Evolutionary conservation across 2,329 filamentous ascomycete genomes (phyloP).

Genomic region (Westerdykella sp.): DNA sequence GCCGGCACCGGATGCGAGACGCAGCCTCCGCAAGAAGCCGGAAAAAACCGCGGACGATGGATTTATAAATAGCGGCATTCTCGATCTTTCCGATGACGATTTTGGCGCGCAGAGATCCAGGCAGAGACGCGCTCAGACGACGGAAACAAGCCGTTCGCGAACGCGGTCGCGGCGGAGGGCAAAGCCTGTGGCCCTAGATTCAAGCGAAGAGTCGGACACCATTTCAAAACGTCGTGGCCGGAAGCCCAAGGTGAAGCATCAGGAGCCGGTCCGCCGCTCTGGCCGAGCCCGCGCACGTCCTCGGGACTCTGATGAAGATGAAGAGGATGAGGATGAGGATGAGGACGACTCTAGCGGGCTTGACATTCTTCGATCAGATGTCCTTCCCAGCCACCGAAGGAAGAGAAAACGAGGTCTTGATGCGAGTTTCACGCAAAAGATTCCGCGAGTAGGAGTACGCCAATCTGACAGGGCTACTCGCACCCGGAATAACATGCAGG

Average conservation of each 20-base stretch:
- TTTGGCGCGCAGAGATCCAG: slow-evolving; percentile 11
- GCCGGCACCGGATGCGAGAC: slow-evolving; percentile 7
- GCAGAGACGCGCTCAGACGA: slow-evolving; percentile 9
- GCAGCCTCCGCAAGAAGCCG: slow-evolving; percentile 13
- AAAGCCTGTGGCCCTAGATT: slow-evolving; percentile 10
- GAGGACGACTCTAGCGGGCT: slow-evolving; percentile 21
- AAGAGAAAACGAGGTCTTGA: slow-evolving; percentile 33
- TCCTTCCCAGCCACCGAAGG: slow-evolving; percentile 24
- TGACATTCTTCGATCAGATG: slow-evolving; percentile 39
- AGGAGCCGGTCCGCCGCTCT: slow-evolving; percentile 26
- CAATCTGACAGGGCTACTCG: slow-evolving; percentile 44
- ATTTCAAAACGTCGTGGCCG: slow-evolving; percentile 7
- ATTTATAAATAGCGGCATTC: slow-evolving; percentile 25
- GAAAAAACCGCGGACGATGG: slow-evolving; percentile 12
- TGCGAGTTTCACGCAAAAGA: slow-evolving; percentile 11
- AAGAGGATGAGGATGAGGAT: slow-evolving; percentile 22
- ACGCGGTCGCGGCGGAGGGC: slow-evolving; percentile 11
- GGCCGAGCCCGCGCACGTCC: slow-evolving; percentile 13
- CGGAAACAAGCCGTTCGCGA: slow-evolving; percentile 9
- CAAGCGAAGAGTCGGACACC: slow-evolving; percentile 18
- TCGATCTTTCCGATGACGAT: slow-evolving; percentile 28
- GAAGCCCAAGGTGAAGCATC: slow-evolving; percentile 12
- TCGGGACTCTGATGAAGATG: slow-evolving; percentile 11
- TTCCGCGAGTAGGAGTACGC: slow-evolving; percentile 27
- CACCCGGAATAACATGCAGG: slow-evolving; percentile 46